Evolutionary conservation across 176 grass and related monocot genomes (phyloP).

Genomic region (Metroxylon sagu): DNA sequence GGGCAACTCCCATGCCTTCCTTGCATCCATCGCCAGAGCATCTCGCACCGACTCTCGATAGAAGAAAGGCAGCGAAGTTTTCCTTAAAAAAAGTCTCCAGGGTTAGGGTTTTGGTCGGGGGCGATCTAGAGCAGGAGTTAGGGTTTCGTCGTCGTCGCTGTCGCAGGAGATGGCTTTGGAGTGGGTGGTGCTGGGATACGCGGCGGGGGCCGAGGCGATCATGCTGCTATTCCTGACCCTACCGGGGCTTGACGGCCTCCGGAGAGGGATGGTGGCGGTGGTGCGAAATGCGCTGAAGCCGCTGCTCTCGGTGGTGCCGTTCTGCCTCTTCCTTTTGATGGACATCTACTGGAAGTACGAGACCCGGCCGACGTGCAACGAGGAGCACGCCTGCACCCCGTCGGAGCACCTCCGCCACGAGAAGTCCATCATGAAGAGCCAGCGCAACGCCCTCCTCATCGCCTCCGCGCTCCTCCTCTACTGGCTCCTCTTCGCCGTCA

Average conservation of each 20-base stretch:
- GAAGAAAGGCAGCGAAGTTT: too few relatives aligned
- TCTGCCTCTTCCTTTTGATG: slow-evolving; percentile 83
- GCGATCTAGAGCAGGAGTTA: too few relatives aligned
- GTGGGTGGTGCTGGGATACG: slow-evolving; percentile 92
- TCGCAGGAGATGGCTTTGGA: slow-evolving; percentile 60
- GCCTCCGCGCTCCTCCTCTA: slow-evolving; percentile 79
- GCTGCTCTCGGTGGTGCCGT: slow-evolving; percentile 80
- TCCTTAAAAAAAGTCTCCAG: too few relatives aligned
- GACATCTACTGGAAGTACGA: slow-evolving; percentile 99
- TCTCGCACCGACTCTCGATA: too few relatives aligned
- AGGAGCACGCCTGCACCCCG: slow-evolving; percentile 74
- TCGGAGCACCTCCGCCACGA: slow-evolving; percentile 89
- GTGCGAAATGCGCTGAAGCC: slow-evolving; percentile 79
- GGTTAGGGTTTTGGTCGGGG: too few relatives aligned
- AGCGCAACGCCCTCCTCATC: slow-evolving; percentile 92
- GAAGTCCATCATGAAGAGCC: slow-evolving; percentile 96
- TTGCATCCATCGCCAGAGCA: too few relatives aligned
- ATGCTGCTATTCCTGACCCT: slow-evolving; percentile 95
- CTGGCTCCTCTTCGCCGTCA: slow-evolving; percentile 84
- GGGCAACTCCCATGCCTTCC: too few relatives aligned
- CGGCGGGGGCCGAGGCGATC: slow-evolving; percentile 85
- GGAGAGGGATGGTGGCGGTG: slow-evolving; percentile 59
- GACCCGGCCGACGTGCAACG: slow-evolving; percentile 59
- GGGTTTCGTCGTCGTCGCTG: too few relatives aligned
- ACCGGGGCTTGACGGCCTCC: slow-evolving; percentile 64